phyloP scores from a whole-genome alignment of 2,329 filamentous ascomycete genomes.

The Cladosporium phlei region DNA sequence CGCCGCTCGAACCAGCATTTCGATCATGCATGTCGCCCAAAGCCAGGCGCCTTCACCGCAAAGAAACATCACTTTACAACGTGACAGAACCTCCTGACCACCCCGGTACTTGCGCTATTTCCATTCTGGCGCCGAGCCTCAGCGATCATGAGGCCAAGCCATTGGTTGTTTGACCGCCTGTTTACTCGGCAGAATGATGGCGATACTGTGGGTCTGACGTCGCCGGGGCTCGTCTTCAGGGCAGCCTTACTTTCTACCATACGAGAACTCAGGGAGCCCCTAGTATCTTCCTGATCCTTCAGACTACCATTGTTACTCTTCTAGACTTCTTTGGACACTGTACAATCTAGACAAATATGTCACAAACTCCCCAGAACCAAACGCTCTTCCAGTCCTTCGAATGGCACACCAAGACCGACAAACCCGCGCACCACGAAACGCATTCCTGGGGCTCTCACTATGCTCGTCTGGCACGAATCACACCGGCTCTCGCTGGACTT shows the following conservation, averaged over 20 bases:
- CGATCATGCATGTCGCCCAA: background rate
- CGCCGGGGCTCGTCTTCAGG: conserved; percentile 1
- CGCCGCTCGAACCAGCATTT: background rate
- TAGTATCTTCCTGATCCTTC: background rate
- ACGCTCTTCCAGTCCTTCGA: conserved; percentile 68
- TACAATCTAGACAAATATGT: background rate
- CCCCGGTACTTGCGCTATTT: background rate
- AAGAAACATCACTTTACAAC: background rate
- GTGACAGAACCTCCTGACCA: background rate
- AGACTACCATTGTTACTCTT: background rate
- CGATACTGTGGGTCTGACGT: conserved; percentile 12
- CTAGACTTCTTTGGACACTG: background rate
- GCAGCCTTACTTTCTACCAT: background rate
- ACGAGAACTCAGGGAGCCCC: background rate
- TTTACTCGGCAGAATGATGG: conserved; percentile 4
- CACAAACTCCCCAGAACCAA: conserved; percentile 26
- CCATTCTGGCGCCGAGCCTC: background rate
- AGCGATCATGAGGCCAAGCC: conserved; percentile 1
- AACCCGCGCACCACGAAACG: conserved; percentile 24
- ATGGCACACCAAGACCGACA: conserved; percentile 60
- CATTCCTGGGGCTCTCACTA: conserved; percentile 44
- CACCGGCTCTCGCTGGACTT: conserved; percentile 36
- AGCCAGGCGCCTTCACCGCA: conserved; percentile 7
- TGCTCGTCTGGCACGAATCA: conserved; percentile 22
- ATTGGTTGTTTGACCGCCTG: conserved; percentile 5